Conservation (phyloP, 148 eudicot genomes). For the Limonium bicolor region DNA sequence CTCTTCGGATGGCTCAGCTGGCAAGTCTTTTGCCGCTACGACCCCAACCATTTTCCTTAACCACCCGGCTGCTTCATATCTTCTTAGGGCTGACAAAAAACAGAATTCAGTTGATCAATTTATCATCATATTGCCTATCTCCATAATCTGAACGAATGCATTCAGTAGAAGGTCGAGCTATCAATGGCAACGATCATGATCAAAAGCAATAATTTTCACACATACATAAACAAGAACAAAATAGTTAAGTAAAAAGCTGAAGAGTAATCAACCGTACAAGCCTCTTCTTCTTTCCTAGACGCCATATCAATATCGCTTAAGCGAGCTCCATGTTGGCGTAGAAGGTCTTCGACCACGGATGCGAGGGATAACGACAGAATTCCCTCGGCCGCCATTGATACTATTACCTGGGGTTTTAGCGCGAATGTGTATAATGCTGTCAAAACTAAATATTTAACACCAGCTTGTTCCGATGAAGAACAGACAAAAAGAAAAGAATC, state of each 20-base stretch:
- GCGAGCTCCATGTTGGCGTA: conserved; percentile 42
- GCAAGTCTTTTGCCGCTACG: conserved; percentile 79
- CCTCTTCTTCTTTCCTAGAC: conserved; percentile 60
- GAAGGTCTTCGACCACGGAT: conserved; percentile 60
- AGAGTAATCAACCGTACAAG: conserved; percentile 33
- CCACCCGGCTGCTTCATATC: conserved; percentile 90
- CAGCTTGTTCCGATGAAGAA: too few relatives aligned
- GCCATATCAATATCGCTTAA: conserved; percentile 39
- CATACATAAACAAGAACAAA: background rate
- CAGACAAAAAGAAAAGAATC: too few relatives aligned
- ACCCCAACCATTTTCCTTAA: conserved; percentile 75
- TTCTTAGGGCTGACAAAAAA: conserved; percentile 42
- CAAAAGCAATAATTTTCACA: conserved; percentile 1
- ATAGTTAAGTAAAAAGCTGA: background rate
- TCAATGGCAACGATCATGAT: background rate
- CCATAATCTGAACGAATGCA: background rate
- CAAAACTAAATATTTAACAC: too few relatives aligned
- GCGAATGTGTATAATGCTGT: too few relatives aligned
- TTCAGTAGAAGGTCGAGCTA: background rate
- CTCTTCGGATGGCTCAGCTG: conserved; percentile 90
- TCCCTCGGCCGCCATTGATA: conserved; percentile 37
- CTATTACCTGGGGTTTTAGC: too few relatives aligned
- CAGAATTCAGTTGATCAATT: background rate
- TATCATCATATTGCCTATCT: too few relatives aligned
- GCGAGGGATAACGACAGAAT: conserved; percentile 29